Percentiles rank a stretch among this genome's conserved stretches.
Evolutionary conservation across 176 grass and related monocot species (phyloP).

Genomic region (Luzula sylvatica): DNA sequence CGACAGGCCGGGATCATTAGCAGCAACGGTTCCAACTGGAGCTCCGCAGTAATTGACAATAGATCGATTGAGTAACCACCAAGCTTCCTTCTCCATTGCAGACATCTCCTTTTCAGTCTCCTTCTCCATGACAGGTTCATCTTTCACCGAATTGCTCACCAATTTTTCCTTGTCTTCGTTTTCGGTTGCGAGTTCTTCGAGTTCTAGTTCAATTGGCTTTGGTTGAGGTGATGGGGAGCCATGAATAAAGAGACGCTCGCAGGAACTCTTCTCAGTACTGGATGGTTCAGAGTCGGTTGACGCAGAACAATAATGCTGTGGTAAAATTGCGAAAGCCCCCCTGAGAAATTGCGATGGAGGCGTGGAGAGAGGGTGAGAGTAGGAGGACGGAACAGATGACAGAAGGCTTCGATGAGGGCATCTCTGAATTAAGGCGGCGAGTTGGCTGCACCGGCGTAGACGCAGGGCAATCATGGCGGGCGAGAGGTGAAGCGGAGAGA

Average conservation of each 20-base stretch:
- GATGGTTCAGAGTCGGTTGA: conserved; percentile 19
- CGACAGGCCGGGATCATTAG: conserved; percentile 51
- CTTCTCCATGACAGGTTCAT: conserved; percentile 29
- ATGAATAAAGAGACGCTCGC: conserved; percentile 40
- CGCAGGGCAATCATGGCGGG: conserved; percentile 29
- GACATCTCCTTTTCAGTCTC: conserved; percentile 49
- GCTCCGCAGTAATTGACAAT: conserved; percentile 66
- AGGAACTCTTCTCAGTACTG: conserved; percentile 28
- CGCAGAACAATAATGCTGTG: conserved; percentile 25
- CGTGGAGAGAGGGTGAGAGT: conserved; percentile 15
- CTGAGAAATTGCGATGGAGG: background rate
- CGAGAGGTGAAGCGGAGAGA: background rate
- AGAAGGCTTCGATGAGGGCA: conserved; percentile 21
- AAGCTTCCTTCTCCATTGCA: conserved; percentile 76
- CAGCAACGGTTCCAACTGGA: conserved; percentile 68
- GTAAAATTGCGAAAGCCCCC: conserved; percentile 8
- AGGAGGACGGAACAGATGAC: conserved; percentile 2
- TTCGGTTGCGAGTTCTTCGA: conserved; percentile 14
- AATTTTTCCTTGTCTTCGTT: conserved; percentile 16
- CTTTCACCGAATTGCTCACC: conserved; percentile 20
- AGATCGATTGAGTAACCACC: conserved; percentile 58
- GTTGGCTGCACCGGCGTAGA: conserved; percentile 33
- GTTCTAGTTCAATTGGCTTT: conserved; percentile 10
- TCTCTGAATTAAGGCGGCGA: conserved; percentile 30
- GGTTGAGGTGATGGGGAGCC: background rate